Percentiles rank a stretch among this genome's conserved stretches.
Conservation (phyloP, 108 stramenopile species). For the Craspedostauros australis region DNA sequence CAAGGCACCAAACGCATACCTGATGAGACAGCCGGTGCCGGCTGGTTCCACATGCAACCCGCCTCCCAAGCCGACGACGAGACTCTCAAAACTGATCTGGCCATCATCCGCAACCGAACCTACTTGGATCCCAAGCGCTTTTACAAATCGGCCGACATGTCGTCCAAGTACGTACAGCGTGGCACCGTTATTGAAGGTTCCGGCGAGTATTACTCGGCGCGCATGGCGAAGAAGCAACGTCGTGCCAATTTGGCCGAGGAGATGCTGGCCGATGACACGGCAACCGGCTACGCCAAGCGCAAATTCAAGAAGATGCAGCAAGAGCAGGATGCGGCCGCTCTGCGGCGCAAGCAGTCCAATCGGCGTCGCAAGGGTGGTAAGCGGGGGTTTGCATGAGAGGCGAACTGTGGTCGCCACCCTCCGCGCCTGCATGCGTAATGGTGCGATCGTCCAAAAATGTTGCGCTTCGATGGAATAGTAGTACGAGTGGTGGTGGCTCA, state of each 20-base stretch:
- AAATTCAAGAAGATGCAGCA: conserved; percentile 62
- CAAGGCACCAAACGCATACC: conserved; percentile 22
- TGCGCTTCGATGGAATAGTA: no score
- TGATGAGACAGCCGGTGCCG: conserved; percentile 51
- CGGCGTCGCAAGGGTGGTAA: no score
- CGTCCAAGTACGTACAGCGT: conserved; percentile 33
- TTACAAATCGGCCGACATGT: conserved; percentile 86
- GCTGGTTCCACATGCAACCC: conserved; percentile 74
- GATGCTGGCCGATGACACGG: conserved; percentile 73
- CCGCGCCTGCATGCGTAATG: no score
- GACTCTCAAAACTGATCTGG: conserved; percentile 44
- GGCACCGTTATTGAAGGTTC: conserved; percentile 92
- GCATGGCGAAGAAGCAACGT: conserved; percentile 83
- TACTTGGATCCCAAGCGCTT: conserved; percentile 95
- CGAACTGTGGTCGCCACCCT: no score
- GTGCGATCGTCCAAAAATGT: no score
- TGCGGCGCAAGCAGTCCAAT: no score
- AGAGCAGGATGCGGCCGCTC: no score
- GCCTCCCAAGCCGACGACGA: conserved; percentile 49
- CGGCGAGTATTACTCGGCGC: conserved; percentile 72
- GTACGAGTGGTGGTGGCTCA: no score
- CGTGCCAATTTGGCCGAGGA: conserved; percentile 84
- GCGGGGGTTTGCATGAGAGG: no score
- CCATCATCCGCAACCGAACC: conserved; percentile 79
- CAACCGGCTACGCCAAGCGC: conserved; percentile 45